These are phyloP conservation scores for Podila epigama DNA, from an alignment of 192 early-diverging fungal species.

Conservation along the genomic window DNA sequence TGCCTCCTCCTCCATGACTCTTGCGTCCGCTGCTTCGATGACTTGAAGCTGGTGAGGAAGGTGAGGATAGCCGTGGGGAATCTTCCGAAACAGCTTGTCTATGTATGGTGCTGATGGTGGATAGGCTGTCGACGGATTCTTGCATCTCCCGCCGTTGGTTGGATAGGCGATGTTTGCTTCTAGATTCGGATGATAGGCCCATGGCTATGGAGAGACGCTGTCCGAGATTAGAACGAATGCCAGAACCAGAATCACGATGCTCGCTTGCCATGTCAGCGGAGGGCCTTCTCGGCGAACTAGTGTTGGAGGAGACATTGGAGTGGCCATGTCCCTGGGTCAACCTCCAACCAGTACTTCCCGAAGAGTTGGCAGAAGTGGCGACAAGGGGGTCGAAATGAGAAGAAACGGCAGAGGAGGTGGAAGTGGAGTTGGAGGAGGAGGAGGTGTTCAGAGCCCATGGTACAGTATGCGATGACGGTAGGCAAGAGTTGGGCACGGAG, in stretches of 20 bases:
- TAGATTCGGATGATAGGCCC: constrained; percentile 3
- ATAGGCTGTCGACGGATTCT: constrained; percentile 6
- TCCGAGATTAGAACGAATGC: constrained; percentile 12
- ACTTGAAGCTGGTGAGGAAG: not conserved
- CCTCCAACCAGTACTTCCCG: not conserved
- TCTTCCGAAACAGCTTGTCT: not conserved
- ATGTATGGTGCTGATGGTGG: not conserved
- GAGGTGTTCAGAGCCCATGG: not conserved
- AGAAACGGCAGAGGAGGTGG: constrained; percentile 1
- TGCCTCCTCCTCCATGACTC: not conserved
- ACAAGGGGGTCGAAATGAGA: not conserved
- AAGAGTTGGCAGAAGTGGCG: not conserved
- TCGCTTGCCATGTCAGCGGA: not conserved
- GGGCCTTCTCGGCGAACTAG: not conserved
- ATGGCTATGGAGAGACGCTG: constrained; percentile 27
- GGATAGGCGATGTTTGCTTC: not conserved
- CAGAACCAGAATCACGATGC: constrained; percentile 13
- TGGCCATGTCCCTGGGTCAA: not conserved
- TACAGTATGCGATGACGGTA: not conserved
- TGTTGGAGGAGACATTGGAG: not conserved
- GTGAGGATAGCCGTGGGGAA: not conserved
- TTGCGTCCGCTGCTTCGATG: not conserved
- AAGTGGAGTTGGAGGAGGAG: not conserved
- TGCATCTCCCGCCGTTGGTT: not conserved
- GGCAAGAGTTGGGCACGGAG: not conserved